Conservation (phyloP, 345 rosid species). For the Zanthoxylum bungeanum region DNA sequence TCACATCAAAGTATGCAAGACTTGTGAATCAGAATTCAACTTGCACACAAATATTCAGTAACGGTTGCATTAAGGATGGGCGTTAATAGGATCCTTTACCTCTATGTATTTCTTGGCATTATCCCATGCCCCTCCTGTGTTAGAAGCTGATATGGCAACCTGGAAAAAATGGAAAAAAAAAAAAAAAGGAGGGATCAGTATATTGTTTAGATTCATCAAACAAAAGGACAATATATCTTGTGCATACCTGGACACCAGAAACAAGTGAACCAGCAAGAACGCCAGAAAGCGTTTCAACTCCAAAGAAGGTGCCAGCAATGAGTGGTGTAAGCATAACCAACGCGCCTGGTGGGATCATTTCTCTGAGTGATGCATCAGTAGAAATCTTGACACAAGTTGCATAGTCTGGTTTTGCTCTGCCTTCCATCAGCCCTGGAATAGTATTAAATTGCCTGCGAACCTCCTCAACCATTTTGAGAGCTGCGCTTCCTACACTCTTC, state of each 20-base stretch:
- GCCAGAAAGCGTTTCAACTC: slow-evolving; percentile 73
- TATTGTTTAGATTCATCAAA: too few relatives aligned
- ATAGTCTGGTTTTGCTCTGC: slow-evolving; percentile 57
- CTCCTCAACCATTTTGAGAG: slow-evolving; percentile 76
- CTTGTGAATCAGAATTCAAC: not conserved
- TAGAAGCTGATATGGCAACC: slow-evolving; percentile 77
- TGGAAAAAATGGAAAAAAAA: too few relatives aligned
- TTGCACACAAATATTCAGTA: too few relatives aligned
- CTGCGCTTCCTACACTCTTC: slow-evolving; percentile 79
- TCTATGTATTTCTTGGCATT: slow-evolving; percentile 78
- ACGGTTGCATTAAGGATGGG: too few relatives aligned
- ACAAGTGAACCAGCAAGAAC: slow-evolving; percentile 73
- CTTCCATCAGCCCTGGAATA: slow-evolving; percentile 80
- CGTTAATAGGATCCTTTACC: slow-evolving; percentile 43
- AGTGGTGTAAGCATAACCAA: slow-evolving; percentile 70
- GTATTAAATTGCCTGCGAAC: slow-evolving; percentile 74
- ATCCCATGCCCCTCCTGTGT: slow-evolving; percentile 81
- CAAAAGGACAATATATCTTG: not conserved
- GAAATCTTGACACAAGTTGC: slow-evolving; percentile 77
- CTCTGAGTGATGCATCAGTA: slow-evolving; percentile 66
- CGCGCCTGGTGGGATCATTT: slow-evolving; percentile 82
- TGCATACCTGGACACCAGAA: slow-evolving; percentile 60
- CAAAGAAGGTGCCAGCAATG: slow-evolving; percentile 56
- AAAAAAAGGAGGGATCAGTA: not conserved
- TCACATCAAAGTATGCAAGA: not conserved